Evolutionary conservation across 768 basidiomycete genomes (phyloP), one percentile per base, ranked within the genome.

Genomic region (Mycena indigotica): DNA sequence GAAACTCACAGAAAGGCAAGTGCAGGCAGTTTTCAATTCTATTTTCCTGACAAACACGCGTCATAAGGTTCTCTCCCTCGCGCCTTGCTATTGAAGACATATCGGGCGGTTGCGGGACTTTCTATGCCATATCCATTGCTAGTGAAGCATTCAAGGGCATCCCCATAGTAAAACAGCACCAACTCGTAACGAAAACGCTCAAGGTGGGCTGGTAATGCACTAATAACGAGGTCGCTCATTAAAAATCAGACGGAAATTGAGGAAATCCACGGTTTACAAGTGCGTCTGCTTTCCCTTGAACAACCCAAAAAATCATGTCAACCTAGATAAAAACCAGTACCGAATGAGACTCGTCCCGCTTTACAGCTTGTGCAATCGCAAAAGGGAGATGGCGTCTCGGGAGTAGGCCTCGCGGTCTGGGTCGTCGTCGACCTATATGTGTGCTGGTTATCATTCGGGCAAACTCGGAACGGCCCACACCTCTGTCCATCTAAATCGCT

Each of bases 81-180:
- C 82, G 87, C 58, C 76, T 98, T 19, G 82, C 85, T 59, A 95
- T 98, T 2, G 87, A 95, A 75, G 96, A 99, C 72, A 84, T 95
- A n/a, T 98, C 45, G 97, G 96, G 95, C 53, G 97, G 97, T 23
- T 98, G 97, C 69, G 97, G 97, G n/a, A 82, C 87, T 3, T 99
- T 98, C 74, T 99, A 96, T 66, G 91, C 95, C 40, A 95, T 99
- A 60, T 81, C 84, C 13, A 91, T 99, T 60, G 83, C 89, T 3
- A 94, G 92, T 57, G 71, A 84, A n/a, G 80, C 81, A 1, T 98
- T 99, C 80, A 86, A 88, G 62, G 96, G 89, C 8, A 74, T 98
- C 38, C 72, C 91, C 1, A 89, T 85, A 40, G 86, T 98, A 53
- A 95, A 97, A 77, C 97, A 99, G 72, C 97, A 99, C 72, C 85